Base-by-base conservation (phyloP, 164 flowering plant genomes). In the Paratinospora sagittata region DNA sequence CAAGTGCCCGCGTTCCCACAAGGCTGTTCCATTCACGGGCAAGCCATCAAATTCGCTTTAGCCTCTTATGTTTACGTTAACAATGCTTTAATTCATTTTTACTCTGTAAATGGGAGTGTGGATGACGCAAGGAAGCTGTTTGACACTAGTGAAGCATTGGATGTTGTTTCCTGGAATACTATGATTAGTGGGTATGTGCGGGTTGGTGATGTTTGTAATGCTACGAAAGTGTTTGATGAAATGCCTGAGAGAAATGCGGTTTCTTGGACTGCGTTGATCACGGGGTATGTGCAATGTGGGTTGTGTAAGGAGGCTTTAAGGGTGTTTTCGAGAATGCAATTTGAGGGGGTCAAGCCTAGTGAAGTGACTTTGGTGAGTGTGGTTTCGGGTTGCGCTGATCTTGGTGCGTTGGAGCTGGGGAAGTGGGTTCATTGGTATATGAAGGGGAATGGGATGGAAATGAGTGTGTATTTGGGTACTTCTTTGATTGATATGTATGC, bases 401-500 rank as follows among this genome's bases (percentile, higher is more conserved):
- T 77, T 64, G 80, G 80, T 33, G 78, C 78, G 27, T 67, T 77
- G 21, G 82, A 80, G 36, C 77, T 74, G 36, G 80, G 82, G 16
- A 77, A 75, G 52, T 80, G 82, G 82, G 78, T 77, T 21, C 82
- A 80, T 77, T 73, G 77, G 41, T 72, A 74, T 58, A 60, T 77
- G 70, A 74, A 73, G 65, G 30, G 72, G 67, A 80, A 75, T 63
- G 73, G 72, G 36, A 70, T 77, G 39, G 73, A 66, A 4, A 7
- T 74, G 65, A 80, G 65, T 66, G 75, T 76, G 19, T 73, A 73
- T 47, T 30, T 80, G 33, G 84, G 82, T 30, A 74, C 79, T 33
- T 67, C 82, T 0, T 68, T 82, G 67, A 76, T 82, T 5, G 83
- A 82, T 70, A 78, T 82, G 85, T 80, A 78, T 68, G 74, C 78